phyloP scores from a whole-genome alignment of 1,284 basidiomycete genomes.

The Stygiomarasmius scandens region DNA sequence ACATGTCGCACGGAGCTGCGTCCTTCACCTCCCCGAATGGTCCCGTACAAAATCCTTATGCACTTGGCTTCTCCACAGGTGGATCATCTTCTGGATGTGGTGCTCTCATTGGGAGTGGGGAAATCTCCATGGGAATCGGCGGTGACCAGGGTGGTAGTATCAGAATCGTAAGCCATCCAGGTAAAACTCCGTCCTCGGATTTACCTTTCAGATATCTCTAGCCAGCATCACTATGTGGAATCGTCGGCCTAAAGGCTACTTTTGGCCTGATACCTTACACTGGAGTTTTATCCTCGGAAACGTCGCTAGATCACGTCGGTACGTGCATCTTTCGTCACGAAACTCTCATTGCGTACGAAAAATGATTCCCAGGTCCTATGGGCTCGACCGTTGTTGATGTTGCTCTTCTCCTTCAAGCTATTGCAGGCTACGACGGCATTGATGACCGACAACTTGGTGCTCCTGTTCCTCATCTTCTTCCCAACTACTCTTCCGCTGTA shows the following conservation, averaged over 20 bases:
- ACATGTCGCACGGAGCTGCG: constrained; percentile 38
- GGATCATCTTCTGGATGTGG: constrained; percentile 50
- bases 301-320: constrained; percentile 8
- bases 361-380: constrained; percentile 3
- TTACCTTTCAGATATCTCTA: constrained; percentile 1
- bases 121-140: constrained; percentile 50
- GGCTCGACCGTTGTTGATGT: background rate
- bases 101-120: constrained; percentile 42
- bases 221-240: constrained; percentile 47
- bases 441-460: constrained; percentile 40
- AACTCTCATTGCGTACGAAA: background rate
- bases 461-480: constrained; percentile 39
- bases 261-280: constrained; percentile 54
- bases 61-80: constrained; percentile 44
- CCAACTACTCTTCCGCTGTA: constrained; percentile 34
- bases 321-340: background rate
- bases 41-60: constrained; percentile 47
- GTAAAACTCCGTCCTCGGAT: background rate
- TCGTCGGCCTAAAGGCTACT: constrained; percentile 53
- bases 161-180: constrained; percentile 32
- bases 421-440: background rate
- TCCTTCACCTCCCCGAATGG: constrained; percentile 42
- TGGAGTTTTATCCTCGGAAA: constrained; percentile 26
- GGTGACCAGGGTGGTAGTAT: constrained; percentile 50
- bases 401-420: background rate